Base-by-base conservation (phyloP, 805 yeast species). In the Lipomyces sp. region DNA sequence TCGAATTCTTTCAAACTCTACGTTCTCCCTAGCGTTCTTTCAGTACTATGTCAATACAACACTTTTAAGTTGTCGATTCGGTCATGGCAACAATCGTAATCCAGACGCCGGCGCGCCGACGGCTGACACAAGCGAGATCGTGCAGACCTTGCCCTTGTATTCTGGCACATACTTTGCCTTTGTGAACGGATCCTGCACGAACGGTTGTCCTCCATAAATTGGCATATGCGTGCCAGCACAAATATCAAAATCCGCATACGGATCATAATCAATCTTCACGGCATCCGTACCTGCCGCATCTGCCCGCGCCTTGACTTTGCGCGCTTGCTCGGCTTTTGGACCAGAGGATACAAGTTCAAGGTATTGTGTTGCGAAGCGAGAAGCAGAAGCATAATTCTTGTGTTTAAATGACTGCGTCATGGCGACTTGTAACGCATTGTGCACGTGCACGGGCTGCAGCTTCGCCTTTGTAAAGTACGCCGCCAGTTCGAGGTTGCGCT, bases 41-140 rank as follows among this genome's bases (percentile, higher is more conserved):
- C 24, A 24, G 24, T 24, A 24, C 24, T 24, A 24, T 24, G 24
- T 24, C 8, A 10, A 37, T 37, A 37, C 39, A 37, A 13, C 24
- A 24, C 1, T 24, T 24, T 24, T 24, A 24, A 24, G 24, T 1
- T 24, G 24, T 24, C 24, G 24, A 24, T 24, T 24, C 6, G n/a
- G 7, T 67, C 70, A 76, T 11, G 70, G 72, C 59, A 71, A 53
- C 45, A 81, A 67, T 70, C 96, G 87, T 74, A 94, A 83, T 30
- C 98, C 98, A 11, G 97, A 89, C 10, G 97, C 95, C 24, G 95
- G 90, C 15, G 94, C 92, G 24, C 99, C 99, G 70, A 95, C 86
- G 62, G 83, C 80, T 3, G 97, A 89, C 68, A 96, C 81, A 60
- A 83, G 77, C 1, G 98, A 90, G 69, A 95, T 87, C 59, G 80